These are phyloP conservation scores for Conoideocrella luteorostrata DNA, from an alignment of 2,329 filamentous ascomycete genomes.

Conservation along the genomic window DNA sequence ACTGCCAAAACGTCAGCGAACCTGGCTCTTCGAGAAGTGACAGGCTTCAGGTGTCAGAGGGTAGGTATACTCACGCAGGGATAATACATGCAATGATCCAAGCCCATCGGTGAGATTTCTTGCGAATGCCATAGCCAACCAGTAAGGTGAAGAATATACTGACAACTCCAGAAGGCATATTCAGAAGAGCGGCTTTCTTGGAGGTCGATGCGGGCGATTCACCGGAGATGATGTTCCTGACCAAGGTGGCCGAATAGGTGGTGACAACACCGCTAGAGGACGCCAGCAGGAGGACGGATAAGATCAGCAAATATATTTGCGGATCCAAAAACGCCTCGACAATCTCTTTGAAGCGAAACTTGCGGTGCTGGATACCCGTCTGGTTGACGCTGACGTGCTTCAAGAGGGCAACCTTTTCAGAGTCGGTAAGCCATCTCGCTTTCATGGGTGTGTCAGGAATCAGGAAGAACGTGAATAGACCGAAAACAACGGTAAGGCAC, in stretches of 20 bases:
- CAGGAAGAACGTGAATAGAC: slow-evolving; percentile 24
- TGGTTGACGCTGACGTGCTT: slow-evolving; percentile 52
- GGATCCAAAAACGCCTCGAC: slow-evolving; percentile 44
- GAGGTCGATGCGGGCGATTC: slow-evolving; percentile 16
- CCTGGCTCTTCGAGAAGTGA: too few relatives aligned
- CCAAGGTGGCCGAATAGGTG: slow-evolving; percentile 48
- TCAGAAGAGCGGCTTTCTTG: slow-evolving; percentile 43
- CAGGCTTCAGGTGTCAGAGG: background rate
- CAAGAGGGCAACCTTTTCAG: slow-evolving; percentile 42
- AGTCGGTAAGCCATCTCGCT: slow-evolving; percentile 36
- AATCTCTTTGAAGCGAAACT: slow-evolving; percentile 47
- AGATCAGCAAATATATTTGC: slow-evolving; percentile 43
- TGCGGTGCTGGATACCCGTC: slow-evolving; percentile 48
- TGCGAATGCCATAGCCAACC: slow-evolving; percentile 41
- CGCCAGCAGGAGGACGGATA: slow-evolving; percentile 42
- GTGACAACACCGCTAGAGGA: slow-evolving; percentile 48
- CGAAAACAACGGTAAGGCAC: slow-evolving; percentile 31
- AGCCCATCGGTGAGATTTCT: slow-evolving; percentile 41
- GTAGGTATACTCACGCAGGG: slow-evolving; percentile 34
- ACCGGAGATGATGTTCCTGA: slow-evolving; percentile 39
- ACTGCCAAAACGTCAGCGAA: slow-evolving; percentile 14
- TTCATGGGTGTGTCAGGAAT: slow-evolving; percentile 41
- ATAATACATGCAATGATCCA: slow-evolving; percentile 43
- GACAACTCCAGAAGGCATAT: slow-evolving; percentile 47
- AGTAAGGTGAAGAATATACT: slow-evolving; percentile 46